Conservation (phyloP, 1,139 yeast species). For the Geotrichum carabidarum region DNA sequence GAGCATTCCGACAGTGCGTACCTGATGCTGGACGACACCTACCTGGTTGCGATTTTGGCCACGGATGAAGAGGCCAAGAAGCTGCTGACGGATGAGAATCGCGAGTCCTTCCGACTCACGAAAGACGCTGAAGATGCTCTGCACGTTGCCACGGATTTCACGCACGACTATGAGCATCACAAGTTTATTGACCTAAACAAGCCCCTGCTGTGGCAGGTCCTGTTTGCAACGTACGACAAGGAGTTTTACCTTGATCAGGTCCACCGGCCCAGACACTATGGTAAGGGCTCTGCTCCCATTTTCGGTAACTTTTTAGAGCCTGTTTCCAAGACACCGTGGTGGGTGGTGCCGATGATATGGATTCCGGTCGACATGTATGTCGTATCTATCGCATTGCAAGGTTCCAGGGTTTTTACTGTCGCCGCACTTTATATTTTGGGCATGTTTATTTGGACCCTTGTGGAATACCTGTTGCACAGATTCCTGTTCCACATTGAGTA, state of each 20-base stretch:
- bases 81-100: constrained; percentile 38
- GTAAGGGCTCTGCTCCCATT: constrained; percentile 84
- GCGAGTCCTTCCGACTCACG: constrained; percentile 26
- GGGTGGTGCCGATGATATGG: constrained; percentile 81
- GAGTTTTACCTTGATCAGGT: constrained; percentile 93
- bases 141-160: constrained; percentile 71
- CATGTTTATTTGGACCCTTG: constrained; percentile 84
- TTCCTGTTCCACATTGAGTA: constrained; percentile 88
- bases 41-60: constrained; percentile 56
- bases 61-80: constrained; percentile 56
- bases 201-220: constrained; percentile 76
- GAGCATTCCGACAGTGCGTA: constrained; percentile 82
- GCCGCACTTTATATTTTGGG: constrained; percentile 53
- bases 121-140: constrained; percentile 54
- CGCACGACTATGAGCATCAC: constrained; percentile 66
- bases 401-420: constrained; percentile 25
- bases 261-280: constrained; percentile 93
- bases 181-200: constrained; percentile 77
- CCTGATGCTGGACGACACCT: constrained; percentile 78
- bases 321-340: constrained; percentile 66
- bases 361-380: constrained; percentile 66
- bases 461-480: constrained; percentile 84
- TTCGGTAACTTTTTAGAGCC: constrained; percentile 75
- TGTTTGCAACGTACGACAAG: constrained; percentile 66
- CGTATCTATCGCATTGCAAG: constrained; percentile 38